A percentile compares a stretch with the other conserved stretches of the same genome.
Conservation (phyloP, 2,329 filamentous ascomycete genomes). For the Diaporthe sp. region DNA sequence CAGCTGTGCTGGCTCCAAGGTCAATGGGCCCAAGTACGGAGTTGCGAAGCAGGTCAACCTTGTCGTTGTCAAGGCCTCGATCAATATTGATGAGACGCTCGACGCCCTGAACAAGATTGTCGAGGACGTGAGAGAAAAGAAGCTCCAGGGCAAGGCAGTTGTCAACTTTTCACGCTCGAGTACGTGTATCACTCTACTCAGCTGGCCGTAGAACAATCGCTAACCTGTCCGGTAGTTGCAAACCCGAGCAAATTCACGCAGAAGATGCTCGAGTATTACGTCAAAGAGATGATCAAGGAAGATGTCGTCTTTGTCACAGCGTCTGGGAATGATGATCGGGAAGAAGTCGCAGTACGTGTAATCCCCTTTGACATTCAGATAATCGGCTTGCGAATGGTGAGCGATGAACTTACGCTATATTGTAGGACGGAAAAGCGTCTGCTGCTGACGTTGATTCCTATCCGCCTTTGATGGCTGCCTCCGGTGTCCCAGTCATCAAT, state of each 20-base stretch:
- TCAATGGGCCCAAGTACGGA: constrained; percentile 11
- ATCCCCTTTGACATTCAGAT: neutral
- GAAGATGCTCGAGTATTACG: constrained; percentile 5
- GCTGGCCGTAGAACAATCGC: rapidly evolving
- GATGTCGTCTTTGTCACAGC: neutral
- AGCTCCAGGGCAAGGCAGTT: constrained; percentile 8
- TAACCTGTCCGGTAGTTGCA: neutral
- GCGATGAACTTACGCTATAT: neutral
- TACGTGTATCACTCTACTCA: neutral
- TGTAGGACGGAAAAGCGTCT: neutral
- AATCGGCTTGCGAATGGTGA: neutral
- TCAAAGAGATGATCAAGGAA: constrained; percentile 6
- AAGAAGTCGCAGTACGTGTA: neutral
- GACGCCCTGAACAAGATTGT: neutral
- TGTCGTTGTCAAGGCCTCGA: constrained; percentile 14
- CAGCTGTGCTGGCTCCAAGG: constrained; percentile 17
- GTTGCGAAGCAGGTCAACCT: constrained; percentile 5
- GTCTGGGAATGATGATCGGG: constrained; percentile 13
- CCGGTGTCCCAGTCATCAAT: neutral
- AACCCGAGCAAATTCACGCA: constrained; percentile 5
- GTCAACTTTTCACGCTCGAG: constrained; percentile 5
- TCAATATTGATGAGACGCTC: neutral
- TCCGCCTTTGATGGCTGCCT: constrained; percentile 1
- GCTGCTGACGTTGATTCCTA: neutral
- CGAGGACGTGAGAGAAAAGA: neutral